These are phyloP conservation scores for Pythium volutum DNA, from an alignment of 352 stramenopile genomes.

Conservation along the genomic window DNA sequence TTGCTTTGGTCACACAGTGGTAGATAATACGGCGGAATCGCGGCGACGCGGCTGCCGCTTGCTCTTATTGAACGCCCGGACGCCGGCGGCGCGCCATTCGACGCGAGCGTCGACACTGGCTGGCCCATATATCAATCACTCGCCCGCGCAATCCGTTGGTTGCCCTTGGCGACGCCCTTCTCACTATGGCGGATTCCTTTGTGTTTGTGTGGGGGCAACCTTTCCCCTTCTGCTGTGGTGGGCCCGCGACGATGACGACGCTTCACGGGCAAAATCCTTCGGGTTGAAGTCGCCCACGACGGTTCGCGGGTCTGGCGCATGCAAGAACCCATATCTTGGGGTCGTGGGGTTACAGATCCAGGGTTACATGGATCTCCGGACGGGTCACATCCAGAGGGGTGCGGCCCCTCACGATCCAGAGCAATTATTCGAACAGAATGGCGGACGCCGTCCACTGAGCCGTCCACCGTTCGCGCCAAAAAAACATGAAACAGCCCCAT, in stretches of 20 bases:
- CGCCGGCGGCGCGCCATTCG: constrained; percentile 12
- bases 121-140: constrained; percentile 46
- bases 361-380: background rate
- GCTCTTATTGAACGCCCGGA: constrained; percentile 1
- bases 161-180: background rate
- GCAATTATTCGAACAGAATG: background rate
- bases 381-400: background rate
- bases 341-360: background rate
- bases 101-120: constrained; percentile 36
- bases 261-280: background rate
- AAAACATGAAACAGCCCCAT: too few species aligned
- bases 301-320: constrained; percentile 12
- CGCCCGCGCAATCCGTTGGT: background rate
- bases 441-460: background rate
- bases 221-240: background rate
- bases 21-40: constrained; percentile 45
- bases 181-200: constrained; percentile 4
- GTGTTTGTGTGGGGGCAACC: background rate
- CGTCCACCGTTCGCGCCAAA: constrained; percentile 16
- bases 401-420: constrained; percentile 12
- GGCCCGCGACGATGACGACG: constrained; percentile 4
- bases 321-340: constrained; percentile 12
- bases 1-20: constrained; percentile 63
- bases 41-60: constrained; percentile 8
- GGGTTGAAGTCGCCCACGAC: constrained; percentile 16